Percentiles rank a stretch among this genome's conserved stretches.
Evolutionary conservation across 164 flowering plant species (phyloP).

Genomic region (Chimonanthus salicifolius): DNA sequence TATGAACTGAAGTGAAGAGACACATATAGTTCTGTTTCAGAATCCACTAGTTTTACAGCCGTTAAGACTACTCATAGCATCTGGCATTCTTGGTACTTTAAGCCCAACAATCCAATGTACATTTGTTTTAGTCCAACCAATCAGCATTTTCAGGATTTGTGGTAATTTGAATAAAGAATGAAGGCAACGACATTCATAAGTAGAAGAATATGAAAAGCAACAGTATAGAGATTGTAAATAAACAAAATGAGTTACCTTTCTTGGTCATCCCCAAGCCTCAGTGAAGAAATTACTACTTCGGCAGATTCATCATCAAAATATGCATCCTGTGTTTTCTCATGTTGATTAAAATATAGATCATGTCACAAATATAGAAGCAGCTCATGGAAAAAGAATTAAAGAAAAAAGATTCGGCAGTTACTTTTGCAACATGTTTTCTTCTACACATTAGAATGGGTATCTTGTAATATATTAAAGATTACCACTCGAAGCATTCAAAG

Average conservation of each 20-base stretch:
- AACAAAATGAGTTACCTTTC: constrained; percentile 49
- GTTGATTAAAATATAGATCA: neutral
- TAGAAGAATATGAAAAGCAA: neutral
- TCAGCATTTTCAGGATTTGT: neutral
- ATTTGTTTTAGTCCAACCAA: neutral
- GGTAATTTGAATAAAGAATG: neutral
- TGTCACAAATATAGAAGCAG: neutral
- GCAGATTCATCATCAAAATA: constrained; percentile 98
- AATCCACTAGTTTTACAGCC: too few species aligned
- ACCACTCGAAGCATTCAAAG: too few species aligned
- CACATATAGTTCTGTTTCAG: too few species aligned
- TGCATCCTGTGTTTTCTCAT: constrained; percentile 54
- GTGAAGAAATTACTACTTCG: constrained; percentile 91
- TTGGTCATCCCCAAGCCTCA: constrained; percentile 89
- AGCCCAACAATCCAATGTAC: neutral
- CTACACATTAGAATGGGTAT: too few species aligned
- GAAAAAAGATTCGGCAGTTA: neutral
- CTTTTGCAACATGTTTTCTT: neutral
- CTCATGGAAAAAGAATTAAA: neutral
- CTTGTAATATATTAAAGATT: too few species aligned
- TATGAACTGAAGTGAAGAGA: too few species aligned
- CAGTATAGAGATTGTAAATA: neutral
- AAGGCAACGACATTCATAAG: neutral
- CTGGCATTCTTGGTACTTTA: too few species aligned
- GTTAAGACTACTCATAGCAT: too few species aligned